Evolutionary conservation across 257 asterid genomes (phyloP), one percentile per base, ranked within the genome.

Genomic region (Agastache rugosa): DNA sequence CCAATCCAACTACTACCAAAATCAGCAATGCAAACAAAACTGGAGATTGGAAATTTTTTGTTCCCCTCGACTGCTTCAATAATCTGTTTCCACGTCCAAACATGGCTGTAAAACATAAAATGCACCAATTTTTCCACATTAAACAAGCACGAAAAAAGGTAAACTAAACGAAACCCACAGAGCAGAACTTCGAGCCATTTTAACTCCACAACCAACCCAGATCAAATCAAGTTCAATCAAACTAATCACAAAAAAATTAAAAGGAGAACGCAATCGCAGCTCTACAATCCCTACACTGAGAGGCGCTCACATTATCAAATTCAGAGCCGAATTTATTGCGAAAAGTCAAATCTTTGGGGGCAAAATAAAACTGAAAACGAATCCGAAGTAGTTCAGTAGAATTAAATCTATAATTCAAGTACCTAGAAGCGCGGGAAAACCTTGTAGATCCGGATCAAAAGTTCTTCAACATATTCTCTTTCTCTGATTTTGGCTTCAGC

Each of bases 81-180:
- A 83, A 69, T 69, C 89, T 75, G 69, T 77, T 84, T 53, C 89
- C 88, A 1, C 87, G 85, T 72, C 85, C 89, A 55, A 74, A 62
- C 85, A 84, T 82, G 35, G 80, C 96, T 93, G 89, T 69, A 75
- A 55, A 65, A 54, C 42, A 48, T 22, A 48, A 66, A 67, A 60
- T 56, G 8, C 69, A 63, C 63, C 73, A 69, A 0, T 11, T 20
- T 59, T 51, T 63, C 74, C 68, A 51, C 60, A 77, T 41, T 17
- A 73, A 15, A 47, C 54, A 60, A 31, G 37, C 6, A 80, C 11
- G 68, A 66, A n/a, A 29, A 29, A 44, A 16, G 20, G 23, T 15
- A 41, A 56, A 60, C 10, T 1, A 17, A n/a, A 39, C 15, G 17
- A 44, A 17, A 62, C 19, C 27, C 63, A n/a, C 9, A 45, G 2